Evolutionary conservation across 2,329 filamentous ascomycete species (phyloP).

Genomic region (Ascochyta viciae-villosae): DNA sequence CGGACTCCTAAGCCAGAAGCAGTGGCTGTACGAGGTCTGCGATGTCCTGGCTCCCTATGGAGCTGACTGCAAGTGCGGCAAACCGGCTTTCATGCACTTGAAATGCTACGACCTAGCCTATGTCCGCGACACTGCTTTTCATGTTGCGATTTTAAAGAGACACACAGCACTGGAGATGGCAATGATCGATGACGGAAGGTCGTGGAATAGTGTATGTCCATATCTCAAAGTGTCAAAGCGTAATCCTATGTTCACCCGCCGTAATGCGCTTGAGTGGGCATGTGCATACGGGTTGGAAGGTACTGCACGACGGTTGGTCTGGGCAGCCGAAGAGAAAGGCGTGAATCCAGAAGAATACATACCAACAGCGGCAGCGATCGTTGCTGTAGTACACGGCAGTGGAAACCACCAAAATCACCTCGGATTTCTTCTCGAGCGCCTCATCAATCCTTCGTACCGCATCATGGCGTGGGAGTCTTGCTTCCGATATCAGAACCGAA

Average conservation of each 20-base stretch:
- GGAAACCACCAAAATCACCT: not conserved
- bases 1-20: not conserved
- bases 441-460: not conserved
- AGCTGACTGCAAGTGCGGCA: conserved; percentile 3
- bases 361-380: not conserved
- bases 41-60: not conserved
- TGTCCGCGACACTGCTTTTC: not conserved
- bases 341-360: not conserved
- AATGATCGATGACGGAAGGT: conserved; percentile 1
- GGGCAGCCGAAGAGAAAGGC: not conserved
- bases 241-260: not conserved
- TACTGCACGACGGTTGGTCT: not conserved
- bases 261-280: conserved; percentile 6
- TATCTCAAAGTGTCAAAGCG: conserved; percentile 1
- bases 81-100: conserved; percentile 1
- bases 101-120: not conserved
- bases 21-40: not conserved
- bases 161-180: not conserved
- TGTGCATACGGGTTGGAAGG: not conserved
- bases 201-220: not conserved
- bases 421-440: not conserved
- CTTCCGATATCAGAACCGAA: not conserved
- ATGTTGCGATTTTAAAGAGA: not conserved
- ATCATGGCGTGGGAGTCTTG: no score
- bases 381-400: not conserved